Conservation (phyloP, 768 basidiomycete genomes). For the Boletales sp. region DNA sequence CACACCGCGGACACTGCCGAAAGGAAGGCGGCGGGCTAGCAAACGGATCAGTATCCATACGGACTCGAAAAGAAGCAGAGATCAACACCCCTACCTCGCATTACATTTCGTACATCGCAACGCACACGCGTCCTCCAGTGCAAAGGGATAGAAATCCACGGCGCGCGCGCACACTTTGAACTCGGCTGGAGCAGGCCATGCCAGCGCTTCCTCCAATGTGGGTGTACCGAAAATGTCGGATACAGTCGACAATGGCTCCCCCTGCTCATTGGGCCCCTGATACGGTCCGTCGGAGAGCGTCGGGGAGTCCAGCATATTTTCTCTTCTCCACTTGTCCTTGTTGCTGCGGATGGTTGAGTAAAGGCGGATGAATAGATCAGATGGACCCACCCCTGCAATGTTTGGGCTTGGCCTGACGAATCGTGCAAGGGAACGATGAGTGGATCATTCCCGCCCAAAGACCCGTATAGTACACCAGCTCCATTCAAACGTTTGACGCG, state of each 20-base stretch:
- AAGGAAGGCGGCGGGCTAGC: slow-evolving; percentile 42
- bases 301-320: slow-evolving; percentile 10
- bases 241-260: background rate
- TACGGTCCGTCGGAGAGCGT: background rate
- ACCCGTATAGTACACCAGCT: slow-evolving; percentile 19
- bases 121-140: slow-evolving; percentile 44
- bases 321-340: slow-evolving; percentile 31
- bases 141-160: slow-evolving; percentile 53
- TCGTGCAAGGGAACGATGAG: slow-evolving; percentile 22
- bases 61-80: background rate
- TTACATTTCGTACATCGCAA: slow-evolving; percentile 53
- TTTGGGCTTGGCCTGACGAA: slow-evolving; percentile 13
- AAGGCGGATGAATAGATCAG: background rate
- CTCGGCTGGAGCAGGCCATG: slow-evolving; percentile 30
- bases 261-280: slow-evolving; percentile 3
- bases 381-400: slow-evolving; percentile 19
- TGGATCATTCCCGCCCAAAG: slow-evolving; percentile 25
- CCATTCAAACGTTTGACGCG: slow-evolving; percentile 34
- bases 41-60: background rate
- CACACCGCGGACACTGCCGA: slow-evolving; percentile 49
- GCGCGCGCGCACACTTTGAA: slow-evolving; percentile 48
- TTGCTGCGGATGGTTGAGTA: slow-evolving; percentile 24
- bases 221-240: background rate
- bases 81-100: slow-evolving; percentile 36
- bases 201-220: slow-evolving; percentile 38